A percentile compares a stretch with the other conserved stretches of the same genome.
Evolutionary conservation across 352 stramenopile species (phyloP).

Genomic region (Phytophthora citricola): DNA sequence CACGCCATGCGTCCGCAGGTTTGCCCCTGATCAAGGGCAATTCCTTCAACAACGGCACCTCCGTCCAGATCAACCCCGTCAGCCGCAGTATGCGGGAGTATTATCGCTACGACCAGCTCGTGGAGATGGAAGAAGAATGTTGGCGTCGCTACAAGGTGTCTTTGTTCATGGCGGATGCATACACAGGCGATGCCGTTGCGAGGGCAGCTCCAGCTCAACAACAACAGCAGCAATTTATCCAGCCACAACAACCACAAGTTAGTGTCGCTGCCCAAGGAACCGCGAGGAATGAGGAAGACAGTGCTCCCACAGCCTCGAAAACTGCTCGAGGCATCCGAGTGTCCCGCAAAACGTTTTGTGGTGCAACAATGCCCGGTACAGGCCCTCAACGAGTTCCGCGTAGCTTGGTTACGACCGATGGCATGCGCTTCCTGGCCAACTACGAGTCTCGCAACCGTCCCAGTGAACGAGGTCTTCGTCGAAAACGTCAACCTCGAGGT

Average conservation of each 20-base stretch:
- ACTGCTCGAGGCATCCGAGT: conserved; percentile 28
- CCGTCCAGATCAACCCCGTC: conserved; percentile 63
- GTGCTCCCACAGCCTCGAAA: conserved; percentile 23
- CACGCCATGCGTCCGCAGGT: conserved; percentile 2
- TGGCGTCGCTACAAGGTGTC: conserved; percentile 78
- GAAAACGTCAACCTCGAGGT: conserved; percentile 7
- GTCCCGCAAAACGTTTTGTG: conserved; percentile 49
- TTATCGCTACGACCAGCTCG: conserved; percentile 52
- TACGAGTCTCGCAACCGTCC: conserved; percentile 48
- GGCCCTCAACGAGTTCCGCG: conserved; percentile 28
- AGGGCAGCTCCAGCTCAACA: neutral
- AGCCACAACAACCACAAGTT: neutral
- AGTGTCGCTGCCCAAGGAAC: neutral
- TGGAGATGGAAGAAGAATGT: conserved; percentile 75
- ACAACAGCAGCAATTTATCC: neutral
- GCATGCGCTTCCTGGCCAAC: conserved; percentile 67
- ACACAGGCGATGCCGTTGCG: conserved; percentile 11
- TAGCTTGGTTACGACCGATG: conserved; percentile 56
- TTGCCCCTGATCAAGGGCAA: conserved; percentile 43
- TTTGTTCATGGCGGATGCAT: conserved; percentile 59
- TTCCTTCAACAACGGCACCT: conserved; percentile 59
- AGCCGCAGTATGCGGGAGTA: conserved; percentile 56
- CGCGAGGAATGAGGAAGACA: conserved; percentile 21
- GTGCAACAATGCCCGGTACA: conserved; percentile 38
- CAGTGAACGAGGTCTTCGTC: conserved; percentile 6